Evolutionary conservation across 768 basidiomycete genomes (phyloP), one percentile per base, ranked within the genome.

Genomic region (Tulasnella sp.): DNA sequence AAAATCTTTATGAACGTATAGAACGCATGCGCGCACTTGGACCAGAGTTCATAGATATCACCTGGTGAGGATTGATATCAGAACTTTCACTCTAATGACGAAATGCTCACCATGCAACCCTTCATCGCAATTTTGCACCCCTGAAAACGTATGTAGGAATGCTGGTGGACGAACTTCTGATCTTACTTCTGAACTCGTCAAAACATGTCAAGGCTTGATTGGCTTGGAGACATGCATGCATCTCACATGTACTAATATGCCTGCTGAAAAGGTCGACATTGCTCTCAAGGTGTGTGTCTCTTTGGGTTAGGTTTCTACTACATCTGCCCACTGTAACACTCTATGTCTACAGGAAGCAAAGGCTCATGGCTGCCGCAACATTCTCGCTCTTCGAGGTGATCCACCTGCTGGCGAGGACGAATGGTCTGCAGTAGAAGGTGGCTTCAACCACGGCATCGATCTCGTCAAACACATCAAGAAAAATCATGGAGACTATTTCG

Each of bases 181-280:
- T 61, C 68, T 96, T 52, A 93, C 92, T 9, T 80, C 86, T 4
- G 87, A 91, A 60, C 79, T 96, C 71, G 88, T 95, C 55, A 90
- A 90, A 67, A 88, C 85, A 35, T 93, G 91, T 63, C 91, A 96
- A 67, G 74, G 84, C 41, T 67, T 87, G 33, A 87, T 98, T 65
- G 95, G 92, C 0, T 73, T 98, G 20, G 91, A 98, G 68, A 93
- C 91, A 25, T 96, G 91, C 69, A 90, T 99, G 89, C 95, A 99
- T 67, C 67, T 99, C 58, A 98, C 93, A 39, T 98, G 95, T 63
- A 98, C 95, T 44, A 95, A 93, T 68, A 95, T 99, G 90, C 89
- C 90, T n/a, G 73, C 74, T 61, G 82, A 86, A 64, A 96, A 98
- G 63, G 83, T 99, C 19, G 91, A 95, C 67, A 78, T 81, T 60